Evolutionary conservation across 352 stramenopile genomes (phyloP).

Genomic region (Phytophthora capsici): DNA sequence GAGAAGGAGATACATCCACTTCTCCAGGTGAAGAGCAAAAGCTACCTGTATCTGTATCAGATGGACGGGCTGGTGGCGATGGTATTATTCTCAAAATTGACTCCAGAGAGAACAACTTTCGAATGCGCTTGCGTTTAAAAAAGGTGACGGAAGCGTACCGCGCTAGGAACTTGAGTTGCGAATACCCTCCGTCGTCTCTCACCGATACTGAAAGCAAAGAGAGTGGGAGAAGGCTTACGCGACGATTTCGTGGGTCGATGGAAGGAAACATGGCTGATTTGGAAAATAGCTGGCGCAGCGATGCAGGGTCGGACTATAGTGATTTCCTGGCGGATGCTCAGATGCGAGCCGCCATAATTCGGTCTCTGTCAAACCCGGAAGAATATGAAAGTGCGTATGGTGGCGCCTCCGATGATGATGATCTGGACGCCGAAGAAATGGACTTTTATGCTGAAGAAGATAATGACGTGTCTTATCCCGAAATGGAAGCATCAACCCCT

Average conservation of each 20-base stretch:
- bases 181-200: constrained; percentile 53
- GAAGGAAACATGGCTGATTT: constrained; percentile 44
- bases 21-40: background rate
- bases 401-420: constrained; percentile 61
- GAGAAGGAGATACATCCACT: constrained; percentile 4
- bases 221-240: constrained; percentile 39
- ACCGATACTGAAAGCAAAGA: constrained; percentile 55
- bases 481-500: too few relatives aligned
- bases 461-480: constrained; percentile 9
- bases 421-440: constrained; percentile 48
- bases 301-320: constrained; percentile 78
- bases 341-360: constrained; percentile 79
- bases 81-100: constrained; percentile 67
- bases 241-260: constrained; percentile 39
- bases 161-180: constrained; percentile 69
- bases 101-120: constrained; percentile 71
- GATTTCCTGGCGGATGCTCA: constrained; percentile 81
- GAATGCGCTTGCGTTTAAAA: constrained; percentile 81
- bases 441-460: constrained; percentile 39
- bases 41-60: background rate
- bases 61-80: constrained; percentile 15
- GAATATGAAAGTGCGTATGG: constrained; percentile 47
- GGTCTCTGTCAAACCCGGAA: constrained; percentile 68
- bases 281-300: constrained; percentile 71
- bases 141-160: constrained; percentile 68